phyloP scores from a whole-genome alignment of 179 eudicot species.

The Camellia oleifera region DNA sequence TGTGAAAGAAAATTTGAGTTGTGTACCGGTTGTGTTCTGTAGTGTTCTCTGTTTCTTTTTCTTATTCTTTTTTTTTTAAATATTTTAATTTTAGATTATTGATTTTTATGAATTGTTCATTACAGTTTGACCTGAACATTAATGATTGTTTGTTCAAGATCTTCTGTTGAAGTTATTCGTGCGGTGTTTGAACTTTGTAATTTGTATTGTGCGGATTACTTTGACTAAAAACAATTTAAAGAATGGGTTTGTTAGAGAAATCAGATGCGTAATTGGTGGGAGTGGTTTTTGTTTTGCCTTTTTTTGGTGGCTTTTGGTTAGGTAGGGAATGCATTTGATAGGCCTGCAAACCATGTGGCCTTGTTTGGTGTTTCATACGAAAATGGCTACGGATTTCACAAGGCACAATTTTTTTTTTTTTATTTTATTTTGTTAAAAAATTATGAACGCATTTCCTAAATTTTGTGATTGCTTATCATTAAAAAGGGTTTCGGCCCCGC shows the following conservation, averaged over 20 bases:
- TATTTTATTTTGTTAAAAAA: no score
- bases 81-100: background rate
- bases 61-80: background rate
- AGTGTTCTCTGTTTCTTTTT: background rate
- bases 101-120: background rate
- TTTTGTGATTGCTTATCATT: background rate
- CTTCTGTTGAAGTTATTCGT: no score
- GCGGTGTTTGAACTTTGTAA: conserved; percentile 1
- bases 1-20: conserved; percentile 13
- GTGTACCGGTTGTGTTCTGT: background rate
- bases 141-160: background rate
- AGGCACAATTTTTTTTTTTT: background rate
- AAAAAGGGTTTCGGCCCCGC: background rate
- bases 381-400: background rate
- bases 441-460: background rate
- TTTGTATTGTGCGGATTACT: background rate
- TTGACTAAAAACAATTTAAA: conserved; percentile 6
- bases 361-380: background rate
- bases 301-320: background rate
- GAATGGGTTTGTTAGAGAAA: conserved; percentile 6
- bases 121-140: conserved; percentile 5
- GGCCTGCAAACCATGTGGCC: background rate
- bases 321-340: no score
- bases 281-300: background rate
- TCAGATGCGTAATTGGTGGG: conserved; percentile 3